phyloP scores from a whole-genome alignment of 2,329 filamentous ascomycete species.

The Paraphoma sp. region DNA sequence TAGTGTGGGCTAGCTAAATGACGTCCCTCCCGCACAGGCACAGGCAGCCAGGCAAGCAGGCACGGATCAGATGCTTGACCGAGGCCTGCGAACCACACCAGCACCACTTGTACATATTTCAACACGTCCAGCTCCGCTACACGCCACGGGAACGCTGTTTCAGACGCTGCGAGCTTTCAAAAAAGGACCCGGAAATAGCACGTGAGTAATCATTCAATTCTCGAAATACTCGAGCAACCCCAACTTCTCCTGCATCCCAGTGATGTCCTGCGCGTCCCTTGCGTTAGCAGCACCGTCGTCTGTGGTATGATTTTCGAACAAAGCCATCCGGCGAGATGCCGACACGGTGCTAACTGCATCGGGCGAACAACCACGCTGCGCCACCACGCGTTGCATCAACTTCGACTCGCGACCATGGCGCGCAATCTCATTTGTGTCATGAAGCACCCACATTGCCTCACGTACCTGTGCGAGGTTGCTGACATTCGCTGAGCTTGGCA shows the following conservation, averaged over 20 bases:
- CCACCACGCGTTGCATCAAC: slow-evolving; percentile 20
- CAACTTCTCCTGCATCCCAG: background rate
- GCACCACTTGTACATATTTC: slow-evolving; percentile 4
- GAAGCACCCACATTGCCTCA: background rate
- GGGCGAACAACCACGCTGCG: slow-evolving; percentile 15
- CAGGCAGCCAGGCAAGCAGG: slow-evolving; percentile 3
- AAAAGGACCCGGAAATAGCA: slow-evolving; percentile 22
- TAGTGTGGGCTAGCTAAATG: slow-evolving; percentile 9
- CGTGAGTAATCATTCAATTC: slow-evolving; percentile 1
- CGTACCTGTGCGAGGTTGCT: too few relatives aligned
- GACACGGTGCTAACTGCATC: background rate
- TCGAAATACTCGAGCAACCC: background rate
- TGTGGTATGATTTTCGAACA: slow-evolving; percentile 2
- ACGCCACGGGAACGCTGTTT: background rate
- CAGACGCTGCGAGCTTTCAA: slow-evolving; percentile 4
- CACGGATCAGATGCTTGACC: slow-evolving; percentile 6
- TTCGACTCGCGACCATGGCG: background rate
- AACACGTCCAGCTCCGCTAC: slow-evolving; percentile 1
- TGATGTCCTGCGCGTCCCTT: background rate
- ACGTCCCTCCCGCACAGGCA: slow-evolving; percentile 1
- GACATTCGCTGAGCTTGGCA: background rate
- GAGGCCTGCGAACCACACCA: background rate
- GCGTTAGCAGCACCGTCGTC: background rate
- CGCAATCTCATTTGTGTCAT: slow-evolving; percentile 6
- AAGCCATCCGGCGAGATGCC: background rate